Evolutionary conservation across 1,284 basidiomycete genomes (phyloP).

Genomic region (Phlebopus sp.): DNA sequence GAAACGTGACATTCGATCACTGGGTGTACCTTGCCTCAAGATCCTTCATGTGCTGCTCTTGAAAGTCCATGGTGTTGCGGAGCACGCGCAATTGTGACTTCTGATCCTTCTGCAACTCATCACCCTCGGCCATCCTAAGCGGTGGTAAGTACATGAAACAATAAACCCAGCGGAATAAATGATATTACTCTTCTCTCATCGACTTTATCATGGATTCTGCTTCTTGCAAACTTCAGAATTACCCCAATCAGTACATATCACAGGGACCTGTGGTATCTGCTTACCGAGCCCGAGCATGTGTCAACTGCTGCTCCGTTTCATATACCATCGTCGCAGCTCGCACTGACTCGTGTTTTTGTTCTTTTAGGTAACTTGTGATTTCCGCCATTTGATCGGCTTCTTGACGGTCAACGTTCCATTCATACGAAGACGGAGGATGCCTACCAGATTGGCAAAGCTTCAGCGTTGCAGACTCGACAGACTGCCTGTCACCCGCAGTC

Average conservation of each 20-base stretch:
- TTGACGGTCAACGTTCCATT: slow-evolving; percentile 14
- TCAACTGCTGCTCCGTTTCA: slow-evolving; percentile 31
- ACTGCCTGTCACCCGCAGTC: slow-evolving; percentile 28
- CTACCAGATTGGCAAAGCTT: slow-evolving; percentile 30
- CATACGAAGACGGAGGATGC: slow-evolving; percentile 6
- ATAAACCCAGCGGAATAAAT: slow-evolving; percentile 19
- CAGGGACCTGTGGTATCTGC: not conserved
- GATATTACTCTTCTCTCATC: slow-evolving; percentile 31
- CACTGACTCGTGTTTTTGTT: slow-evolving; percentile 30
- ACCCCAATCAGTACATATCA: slow-evolving; percentile 14
- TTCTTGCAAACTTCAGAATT: slow-evolving; percentile 25
- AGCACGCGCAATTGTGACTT: slow-evolving; percentile 26
- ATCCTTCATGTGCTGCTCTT: slow-evolving; percentile 26
- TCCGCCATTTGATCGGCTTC: slow-evolving; percentile 26
- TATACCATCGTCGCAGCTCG: slow-evolving; percentile 17
- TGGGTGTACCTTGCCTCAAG: slow-evolving; percentile 26
- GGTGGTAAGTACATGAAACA: slow-evolving; percentile 13
- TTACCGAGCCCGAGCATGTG: slow-evolving; percentile 22
- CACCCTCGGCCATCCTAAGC: slow-evolving; percentile 20
- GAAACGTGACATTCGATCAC: not conserved
- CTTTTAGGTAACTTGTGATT: slow-evolving; percentile 21
- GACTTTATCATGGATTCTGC: slow-evolving; percentile 24
- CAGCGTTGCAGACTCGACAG: slow-evolving; percentile 23
- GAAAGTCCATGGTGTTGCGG: slow-evolving; percentile 30
- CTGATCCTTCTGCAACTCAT: slow-evolving; percentile 25